phyloP scores from a whole-genome alignment of 192 early-diverging fungal species.

The Geosiphon pyriformis region DNA sequence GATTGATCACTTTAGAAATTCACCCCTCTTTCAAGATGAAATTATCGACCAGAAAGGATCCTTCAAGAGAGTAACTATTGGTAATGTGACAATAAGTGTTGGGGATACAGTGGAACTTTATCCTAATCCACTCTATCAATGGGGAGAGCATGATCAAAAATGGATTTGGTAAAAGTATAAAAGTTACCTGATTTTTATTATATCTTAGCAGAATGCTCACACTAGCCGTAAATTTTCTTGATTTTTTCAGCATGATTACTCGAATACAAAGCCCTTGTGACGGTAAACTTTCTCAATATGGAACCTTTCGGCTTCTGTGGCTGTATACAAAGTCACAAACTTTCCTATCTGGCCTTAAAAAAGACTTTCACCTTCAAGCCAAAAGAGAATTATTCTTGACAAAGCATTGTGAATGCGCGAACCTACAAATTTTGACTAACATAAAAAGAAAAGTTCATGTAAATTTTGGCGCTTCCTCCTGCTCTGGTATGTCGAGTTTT shows the following conservation, averaged over 20 bases:
- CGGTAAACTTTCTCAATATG: too few relatives aligned
- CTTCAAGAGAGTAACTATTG: too few relatives aligned
- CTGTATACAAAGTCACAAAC: conserved; percentile 15
- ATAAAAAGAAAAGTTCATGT: conserved; percentile 17
- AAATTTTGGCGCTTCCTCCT: neutral
- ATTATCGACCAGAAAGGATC: too few relatives aligned
- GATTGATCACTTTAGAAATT: too few relatives aligned
- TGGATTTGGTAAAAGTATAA: too few relatives aligned
- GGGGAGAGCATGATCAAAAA: too few relatives aligned
- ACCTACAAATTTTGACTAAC: neutral
- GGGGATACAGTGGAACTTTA: neutral
- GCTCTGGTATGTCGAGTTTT: conserved; percentile 12
- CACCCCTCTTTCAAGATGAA: too few relatives aligned
- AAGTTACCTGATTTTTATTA: too few relatives aligned
- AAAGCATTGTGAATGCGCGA: conserved; percentile 10
- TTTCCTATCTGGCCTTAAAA: neutral
- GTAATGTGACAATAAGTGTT: too few relatives aligned
- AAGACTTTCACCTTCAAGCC: neutral
- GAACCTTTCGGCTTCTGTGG: conserved; percentile 13
- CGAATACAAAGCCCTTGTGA: neutral
- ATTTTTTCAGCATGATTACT: conserved; percentile 2
- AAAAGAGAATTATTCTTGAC: conserved; percentile 19
- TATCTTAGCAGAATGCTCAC: too few relatives aligned
- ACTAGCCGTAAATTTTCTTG: neutral
- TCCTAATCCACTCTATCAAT: too few relatives aligned